A percentile compares a stretch with the other conserved stretches of the same genome.
Conservation (phyloP, 2,329 filamentous ascomycete species). For the Xylaria sp. region DNA sequence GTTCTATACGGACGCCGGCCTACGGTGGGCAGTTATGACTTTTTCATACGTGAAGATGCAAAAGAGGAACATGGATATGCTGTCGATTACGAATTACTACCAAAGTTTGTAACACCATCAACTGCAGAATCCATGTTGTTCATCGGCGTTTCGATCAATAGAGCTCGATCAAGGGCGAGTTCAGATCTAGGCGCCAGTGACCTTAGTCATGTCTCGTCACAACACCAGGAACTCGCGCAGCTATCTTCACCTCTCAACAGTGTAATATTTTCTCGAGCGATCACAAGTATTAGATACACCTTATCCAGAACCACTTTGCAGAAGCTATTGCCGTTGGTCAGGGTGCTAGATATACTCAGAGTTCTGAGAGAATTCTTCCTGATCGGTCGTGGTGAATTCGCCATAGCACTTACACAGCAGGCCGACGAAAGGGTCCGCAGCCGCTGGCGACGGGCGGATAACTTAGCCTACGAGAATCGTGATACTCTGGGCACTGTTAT, state of each 20-base stretch:
- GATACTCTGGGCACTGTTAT: constrained; percentile 71
- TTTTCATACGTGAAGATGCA: constrained; percentile 75
- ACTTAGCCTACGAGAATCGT: constrained; percentile 66
- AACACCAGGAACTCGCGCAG: constrained; percentile 75
- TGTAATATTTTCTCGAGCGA: constrained; percentile 74
- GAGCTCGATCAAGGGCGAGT: constrained; percentile 72
- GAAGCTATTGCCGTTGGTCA: constrained; percentile 79
- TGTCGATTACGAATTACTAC: constrained; percentile 71
- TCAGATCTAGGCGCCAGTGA: constrained; percentile 60
- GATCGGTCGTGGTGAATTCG: constrained; percentile 89
- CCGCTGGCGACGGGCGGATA: constrained; percentile 74
- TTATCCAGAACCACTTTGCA: constrained; percentile 87
- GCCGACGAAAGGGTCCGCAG: constrained; percentile 83
- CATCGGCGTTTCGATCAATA: constrained; percentile 88
- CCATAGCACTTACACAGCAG: constrained; percentile 84
- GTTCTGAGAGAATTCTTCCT: constrained; percentile 89
- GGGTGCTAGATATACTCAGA: constrained; percentile 79
- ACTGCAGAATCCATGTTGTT: constrained; percentile 89
- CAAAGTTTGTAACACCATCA: constrained; percentile 79
- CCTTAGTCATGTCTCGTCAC: constrained; percentile 71
- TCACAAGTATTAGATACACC: constrained; percentile 81
- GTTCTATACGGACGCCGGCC: constrained; percentile 88
- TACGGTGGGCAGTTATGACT: constrained; percentile 81
- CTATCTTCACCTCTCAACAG: constrained; percentile 80
- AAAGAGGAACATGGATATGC: constrained; percentile 66